These are phyloP conservation scores for Fusarium incarnatum DNA, from an alignment of 2,329 filamentous ascomycete species.

Conservation along the genomic window DNA sequence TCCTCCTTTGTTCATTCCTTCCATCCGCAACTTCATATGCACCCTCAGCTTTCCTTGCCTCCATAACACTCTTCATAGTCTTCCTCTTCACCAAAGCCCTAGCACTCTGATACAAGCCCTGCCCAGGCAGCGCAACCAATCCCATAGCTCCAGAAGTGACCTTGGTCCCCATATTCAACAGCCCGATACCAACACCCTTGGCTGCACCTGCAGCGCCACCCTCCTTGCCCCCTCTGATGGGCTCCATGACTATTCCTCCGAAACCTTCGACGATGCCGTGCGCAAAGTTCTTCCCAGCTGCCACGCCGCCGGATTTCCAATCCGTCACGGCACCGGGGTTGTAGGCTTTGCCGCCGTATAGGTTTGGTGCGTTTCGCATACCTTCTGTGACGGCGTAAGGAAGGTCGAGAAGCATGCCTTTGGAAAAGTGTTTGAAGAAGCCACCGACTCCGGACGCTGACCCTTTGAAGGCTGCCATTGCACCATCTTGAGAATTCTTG, in stretches of 20 bases:
- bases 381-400: slow-evolving; percentile 39
- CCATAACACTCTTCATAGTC: not conserved
- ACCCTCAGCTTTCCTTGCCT: not conserved
- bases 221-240: slow-evolving; percentile 3
- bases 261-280: slow-evolving; percentile 25
- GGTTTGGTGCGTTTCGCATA: slow-evolving; percentile 27
- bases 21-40: not conserved
- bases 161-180: slow-evolving; percentile 11
- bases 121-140: not conserved
- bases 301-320: slow-evolving; percentile 15
- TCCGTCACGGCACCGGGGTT: slow-evolving; percentile 19
- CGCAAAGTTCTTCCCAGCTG: slow-evolving; percentile 16
- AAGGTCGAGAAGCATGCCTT: slow-evolving; percentile 18
- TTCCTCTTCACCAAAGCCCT: slow-evolving; percentile 10
- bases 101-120: not conserved
- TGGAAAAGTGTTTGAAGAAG: slow-evolving; percentile 36
- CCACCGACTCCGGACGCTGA: slow-evolving; percentile 16
- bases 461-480: slow-evolving; percentile 21
- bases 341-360: slow-evolving; percentile 22
- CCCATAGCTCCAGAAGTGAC: not conserved
- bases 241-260: slow-evolving; percentile 17
- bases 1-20: not conserved
- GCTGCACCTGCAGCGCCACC: slow-evolving; percentile 17
- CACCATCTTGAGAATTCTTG: not conserved
- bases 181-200: slow-evolving; percentile 19